Evolutionary conservation across 2,329 filamentous ascomycete genomes (phyloP).

Genomic region (Fusarium incarnatum): DNA sequence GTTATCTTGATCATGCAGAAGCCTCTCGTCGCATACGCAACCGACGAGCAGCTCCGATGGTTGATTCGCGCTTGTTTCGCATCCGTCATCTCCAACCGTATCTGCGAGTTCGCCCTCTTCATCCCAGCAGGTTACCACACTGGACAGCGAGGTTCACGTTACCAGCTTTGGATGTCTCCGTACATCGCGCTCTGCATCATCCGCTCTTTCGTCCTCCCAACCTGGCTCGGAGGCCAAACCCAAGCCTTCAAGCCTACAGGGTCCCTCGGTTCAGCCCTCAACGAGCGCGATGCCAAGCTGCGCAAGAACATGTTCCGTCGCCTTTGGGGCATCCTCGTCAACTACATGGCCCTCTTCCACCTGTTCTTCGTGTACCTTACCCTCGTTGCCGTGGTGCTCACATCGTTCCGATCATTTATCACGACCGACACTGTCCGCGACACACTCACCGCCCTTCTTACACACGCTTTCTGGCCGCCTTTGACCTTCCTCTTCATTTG

Average conservation of each 20-base stretch:
- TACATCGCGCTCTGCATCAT: slow-evolving; percentile 69
- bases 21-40: slow-evolving; percentile 67
- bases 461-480: slow-evolving; percentile 72
- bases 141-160: slow-evolving; percentile 66
- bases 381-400: slow-evolving; percentile 61
- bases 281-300: slow-evolving; percentile 66
- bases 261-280: slow-evolving; percentile 65
- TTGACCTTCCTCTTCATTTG: slow-evolving; percentile 67
- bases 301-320: slow-evolving; percentile 66
- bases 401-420: slow-evolving; percentile 63
- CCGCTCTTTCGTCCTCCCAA: slow-evolving; percentile 68
- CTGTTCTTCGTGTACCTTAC: slow-evolving; percentile 65
- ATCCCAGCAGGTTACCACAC: slow-evolving; percentile 70
- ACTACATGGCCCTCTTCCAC: slow-evolving; percentile 68
- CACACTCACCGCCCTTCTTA: slow-evolving; percentile 65
- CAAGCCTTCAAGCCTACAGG: slow-evolving; percentile 72
- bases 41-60: slow-evolving; percentile 66
- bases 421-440: slow-evolving; percentile 53
- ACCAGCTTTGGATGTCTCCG: slow-evolving; percentile 72
- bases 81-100: slow-evolving; percentile 61
- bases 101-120: slow-evolving; percentile 69
- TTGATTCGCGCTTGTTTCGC: slow-evolving; percentile 67
- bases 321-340: slow-evolving; percentile 65
- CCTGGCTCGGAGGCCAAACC: slow-evolving; percentile 68
- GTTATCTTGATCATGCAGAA: slow-evolving; percentile 68